Evolutionary conservation across 2,329 filamentous ascomycete species (phyloP).

Genomic region (Exophiala dermatitidis): DNA sequence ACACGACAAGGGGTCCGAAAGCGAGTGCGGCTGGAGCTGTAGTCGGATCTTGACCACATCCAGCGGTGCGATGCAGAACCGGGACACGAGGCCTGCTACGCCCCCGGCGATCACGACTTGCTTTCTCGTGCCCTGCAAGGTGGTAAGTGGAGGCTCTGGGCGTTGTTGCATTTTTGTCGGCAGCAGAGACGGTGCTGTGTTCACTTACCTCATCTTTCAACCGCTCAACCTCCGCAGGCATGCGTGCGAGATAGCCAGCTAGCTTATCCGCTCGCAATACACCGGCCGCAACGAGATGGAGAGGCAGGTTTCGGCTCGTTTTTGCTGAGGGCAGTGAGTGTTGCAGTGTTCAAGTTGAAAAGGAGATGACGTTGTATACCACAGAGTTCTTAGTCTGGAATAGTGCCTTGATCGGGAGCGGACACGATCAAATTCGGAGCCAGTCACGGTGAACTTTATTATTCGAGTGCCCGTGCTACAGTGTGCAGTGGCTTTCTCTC

Average conservation of each 20-base stretch:
- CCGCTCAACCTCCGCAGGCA: conserved; percentile 54
- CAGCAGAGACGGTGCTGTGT: neutral
- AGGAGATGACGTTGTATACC: conserved; percentile 3
- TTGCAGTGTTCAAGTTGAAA: conserved; percentile 2
- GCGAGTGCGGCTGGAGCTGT: conserved; percentile 82
- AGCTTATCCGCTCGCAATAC: too few species aligned
- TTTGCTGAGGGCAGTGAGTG: neutral
- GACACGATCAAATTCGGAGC: too few species aligned
- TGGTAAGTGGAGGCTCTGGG: neutral
- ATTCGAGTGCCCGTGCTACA: too few species aligned
- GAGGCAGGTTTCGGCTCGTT: neutral
- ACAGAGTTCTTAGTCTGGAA: too few species aligned
- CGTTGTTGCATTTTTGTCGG: neutral
- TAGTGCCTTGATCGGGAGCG: too few species aligned
- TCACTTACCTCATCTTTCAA: conserved; percentile 60
- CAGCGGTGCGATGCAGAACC: conserved; percentile 88
- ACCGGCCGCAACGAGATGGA: neutral
- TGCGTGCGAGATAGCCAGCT: conserved; percentile 40
- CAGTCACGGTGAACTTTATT: too few species aligned
- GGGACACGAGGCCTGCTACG: conserved; percentile 77
- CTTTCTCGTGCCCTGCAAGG: conserved; percentile 55
- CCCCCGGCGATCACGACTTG: conserved; percentile 62
- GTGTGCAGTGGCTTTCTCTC: too few species aligned
- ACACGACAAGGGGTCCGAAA: conserved; percentile 63
- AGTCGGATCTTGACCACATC: conserved; percentile 98